Conservation (phyloP, 345 rosid genomes). For the Odontarrhena argentea region DNA sequence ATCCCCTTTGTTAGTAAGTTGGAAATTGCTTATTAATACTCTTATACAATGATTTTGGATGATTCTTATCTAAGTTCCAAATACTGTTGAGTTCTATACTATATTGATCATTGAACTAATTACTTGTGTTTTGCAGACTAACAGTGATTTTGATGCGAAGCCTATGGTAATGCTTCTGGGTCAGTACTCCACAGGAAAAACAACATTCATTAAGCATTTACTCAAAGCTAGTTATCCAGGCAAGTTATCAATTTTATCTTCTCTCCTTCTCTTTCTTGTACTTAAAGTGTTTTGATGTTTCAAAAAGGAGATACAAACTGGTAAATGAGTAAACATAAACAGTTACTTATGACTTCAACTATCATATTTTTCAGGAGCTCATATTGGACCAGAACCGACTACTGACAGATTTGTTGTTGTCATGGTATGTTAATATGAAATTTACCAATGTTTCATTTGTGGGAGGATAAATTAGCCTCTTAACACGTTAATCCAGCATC, state of each 20-base stretch:
- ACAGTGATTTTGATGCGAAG: conserved; percentile 92
- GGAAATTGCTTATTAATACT: conserved; percentile 12
- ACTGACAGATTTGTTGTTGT: conserved; percentile 98
- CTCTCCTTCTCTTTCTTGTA: conserved; percentile 8
- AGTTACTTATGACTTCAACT: conserved; percentile 1
- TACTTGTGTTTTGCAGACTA: conserved; percentile 51
- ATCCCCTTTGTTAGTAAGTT: conserved; percentile 79
- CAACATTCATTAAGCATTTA: conserved; percentile 95
- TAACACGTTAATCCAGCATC: background rate
- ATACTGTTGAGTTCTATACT: conserved; percentile 17
- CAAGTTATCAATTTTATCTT: conserved; percentile 32
- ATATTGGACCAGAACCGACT: conserved; percentile 97
- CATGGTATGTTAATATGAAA: conserved; percentile 58
- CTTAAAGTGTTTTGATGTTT: conserved; percentile 1
- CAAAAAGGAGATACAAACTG: background rate
- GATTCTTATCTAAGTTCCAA: conserved; percentile 25
- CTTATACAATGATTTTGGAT: background rate
- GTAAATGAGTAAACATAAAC: background rate
- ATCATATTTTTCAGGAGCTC: conserved; percentile 72
- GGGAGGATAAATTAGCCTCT: conserved; percentile 3
- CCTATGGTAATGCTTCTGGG: conserved; percentile 99
- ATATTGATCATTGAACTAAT: conserved; percentile 16
- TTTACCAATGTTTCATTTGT: conserved; percentile 10
- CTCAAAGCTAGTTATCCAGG: conserved; percentile 87
- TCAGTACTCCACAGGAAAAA: conserved; percentile 97